Conservation (phyloP, 257 asterid species). For the Agastache rugosa region DNA sequence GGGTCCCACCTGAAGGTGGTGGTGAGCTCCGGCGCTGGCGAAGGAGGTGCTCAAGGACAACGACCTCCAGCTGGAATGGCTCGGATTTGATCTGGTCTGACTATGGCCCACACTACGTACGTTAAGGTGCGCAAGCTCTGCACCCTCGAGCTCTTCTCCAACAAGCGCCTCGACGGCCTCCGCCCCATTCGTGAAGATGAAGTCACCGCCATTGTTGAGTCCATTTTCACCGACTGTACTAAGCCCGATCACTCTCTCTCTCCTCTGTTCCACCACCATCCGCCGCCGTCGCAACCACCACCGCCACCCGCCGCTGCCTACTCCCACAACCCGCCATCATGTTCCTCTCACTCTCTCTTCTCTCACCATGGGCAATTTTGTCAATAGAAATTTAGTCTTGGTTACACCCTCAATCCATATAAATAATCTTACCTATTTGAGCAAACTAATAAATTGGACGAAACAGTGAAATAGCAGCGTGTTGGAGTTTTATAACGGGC, state of each 20-base stretch:
- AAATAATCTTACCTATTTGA: no score
- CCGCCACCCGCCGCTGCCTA: no score
- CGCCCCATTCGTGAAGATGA: conserved; percentile 88
- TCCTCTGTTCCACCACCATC: no score
- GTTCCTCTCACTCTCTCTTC: no score
- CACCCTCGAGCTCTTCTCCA: conserved; percentile 77
- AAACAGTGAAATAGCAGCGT: no score
- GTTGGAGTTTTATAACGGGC: no score
- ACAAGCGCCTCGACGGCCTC: conserved; percentile 69
- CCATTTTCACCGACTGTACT: conserved; percentile 56
- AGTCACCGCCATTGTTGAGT: conserved; percentile 75
- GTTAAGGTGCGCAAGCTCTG: conserved; percentile 84
- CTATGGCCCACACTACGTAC: conserved; percentile 86
- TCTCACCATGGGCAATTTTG: no score
- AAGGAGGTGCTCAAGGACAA: conserved; percentile 56
- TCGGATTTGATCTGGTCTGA: conserved; percentile 89
- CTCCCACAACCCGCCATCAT: no score
- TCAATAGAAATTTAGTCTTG: no score
- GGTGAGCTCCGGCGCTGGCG: conserved; percentile 47
- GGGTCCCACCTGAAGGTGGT: conserved; percentile 52
- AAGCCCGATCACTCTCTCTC: conserved; percentile 51
- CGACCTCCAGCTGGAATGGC: conserved; percentile 58
- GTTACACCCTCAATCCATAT: no score
- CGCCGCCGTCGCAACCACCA: no score
- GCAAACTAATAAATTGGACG: no score